phyloP scores from a whole-genome alignment of 768 basidiomycete genomes.

The Mrakia hoshinonis region DNA sequence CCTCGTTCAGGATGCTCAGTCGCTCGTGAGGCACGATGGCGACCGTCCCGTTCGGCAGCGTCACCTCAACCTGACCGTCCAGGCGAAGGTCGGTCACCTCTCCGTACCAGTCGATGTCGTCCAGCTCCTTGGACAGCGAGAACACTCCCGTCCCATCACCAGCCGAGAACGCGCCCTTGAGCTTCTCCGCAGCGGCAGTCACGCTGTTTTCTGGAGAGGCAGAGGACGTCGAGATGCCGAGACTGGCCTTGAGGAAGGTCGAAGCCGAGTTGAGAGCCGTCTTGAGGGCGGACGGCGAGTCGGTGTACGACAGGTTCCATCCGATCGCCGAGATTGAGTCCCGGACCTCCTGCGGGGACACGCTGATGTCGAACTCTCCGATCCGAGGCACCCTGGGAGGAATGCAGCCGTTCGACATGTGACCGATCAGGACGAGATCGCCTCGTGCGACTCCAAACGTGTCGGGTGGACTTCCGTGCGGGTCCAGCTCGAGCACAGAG shows the following conservation, averaged over 20 bases:
- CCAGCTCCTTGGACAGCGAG: slow-evolving; percentile 36
- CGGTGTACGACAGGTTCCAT: too few species aligned
- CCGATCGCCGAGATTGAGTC: too few species aligned
- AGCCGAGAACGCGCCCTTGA: slow-evolving; percentile 16
- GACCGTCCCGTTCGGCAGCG: slow-evolving; percentile 53
- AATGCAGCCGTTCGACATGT: slow-evolving; percentile 61
- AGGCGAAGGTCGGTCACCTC: slow-evolving; percentile 56
- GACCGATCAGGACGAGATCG: slow-evolving; percentile 68
- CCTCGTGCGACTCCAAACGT: slow-evolving; percentile 68
- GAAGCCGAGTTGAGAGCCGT: too few species aligned
- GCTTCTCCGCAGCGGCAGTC: slow-evolving; percentile 14
- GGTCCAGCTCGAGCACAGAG: slow-evolving; percentile 79
- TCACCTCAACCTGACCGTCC: slow-evolving; percentile 65
- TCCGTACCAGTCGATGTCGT: slow-evolving; percentile 65
- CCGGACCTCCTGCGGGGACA: too few species aligned
- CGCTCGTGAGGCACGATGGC: slow-evolving; percentile 55
- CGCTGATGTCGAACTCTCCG: slow-evolving; percentile 52
- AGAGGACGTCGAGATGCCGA: too few species aligned
- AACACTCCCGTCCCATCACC: background rate
- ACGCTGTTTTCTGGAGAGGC: too few species aligned
- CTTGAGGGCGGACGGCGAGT: too few species aligned
- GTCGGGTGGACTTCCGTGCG: slow-evolving; percentile 51
- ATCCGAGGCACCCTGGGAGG: slow-evolving; percentile 68
- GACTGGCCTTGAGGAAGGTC: too few species aligned
- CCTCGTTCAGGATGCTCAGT: slow-evolving; percentile 69